Conservation (phyloP, 305 asterid genomes). For the Lippia alba region DNA sequence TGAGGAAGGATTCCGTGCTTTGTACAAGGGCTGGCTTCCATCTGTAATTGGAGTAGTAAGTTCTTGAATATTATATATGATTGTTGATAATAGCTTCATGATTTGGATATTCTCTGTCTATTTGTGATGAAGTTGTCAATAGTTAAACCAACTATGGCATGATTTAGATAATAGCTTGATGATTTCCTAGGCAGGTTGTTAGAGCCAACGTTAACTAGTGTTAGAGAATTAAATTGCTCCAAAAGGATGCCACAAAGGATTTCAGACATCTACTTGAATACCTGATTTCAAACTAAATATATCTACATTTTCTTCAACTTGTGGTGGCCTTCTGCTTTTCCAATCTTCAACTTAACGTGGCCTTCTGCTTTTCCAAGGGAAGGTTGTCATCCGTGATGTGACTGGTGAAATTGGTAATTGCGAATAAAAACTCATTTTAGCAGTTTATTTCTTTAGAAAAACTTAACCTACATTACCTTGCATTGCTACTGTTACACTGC, state of each 20-base stretch:
- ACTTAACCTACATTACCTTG: neutral
- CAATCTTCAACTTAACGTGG: constrained; percentile 6
- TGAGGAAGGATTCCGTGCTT: constrained; percentile 91
- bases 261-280: neutral
- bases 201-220: neutral
- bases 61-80: constrained; percentile 32
- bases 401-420: constrained; percentile 12
- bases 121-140: constrained; percentile 12
- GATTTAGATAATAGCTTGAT: too few species aligned
- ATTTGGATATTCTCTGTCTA: constrained; percentile 1
- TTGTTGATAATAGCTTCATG: too few species aligned
- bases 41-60: constrained; percentile 97
- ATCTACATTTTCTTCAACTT: neutral
- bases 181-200: neutral
- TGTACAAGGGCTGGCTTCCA: constrained; percentile 97
- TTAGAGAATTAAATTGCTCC: constrained; percentile 4
- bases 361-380: constrained; percentile 8
- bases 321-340: constrained; percentile 9
- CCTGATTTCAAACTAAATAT: neutral
- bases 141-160: neutral
- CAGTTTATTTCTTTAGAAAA: neutral
- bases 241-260: constrained; percentile 3
- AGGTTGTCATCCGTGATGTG: neutral
- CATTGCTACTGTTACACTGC: neutral
- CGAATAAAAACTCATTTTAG: neutral